These are phyloP conservation scores for Abortiporus biennis DNA, from an alignment of 1,284 basidiomycete genomes.

Conservation along the genomic window DNA sequence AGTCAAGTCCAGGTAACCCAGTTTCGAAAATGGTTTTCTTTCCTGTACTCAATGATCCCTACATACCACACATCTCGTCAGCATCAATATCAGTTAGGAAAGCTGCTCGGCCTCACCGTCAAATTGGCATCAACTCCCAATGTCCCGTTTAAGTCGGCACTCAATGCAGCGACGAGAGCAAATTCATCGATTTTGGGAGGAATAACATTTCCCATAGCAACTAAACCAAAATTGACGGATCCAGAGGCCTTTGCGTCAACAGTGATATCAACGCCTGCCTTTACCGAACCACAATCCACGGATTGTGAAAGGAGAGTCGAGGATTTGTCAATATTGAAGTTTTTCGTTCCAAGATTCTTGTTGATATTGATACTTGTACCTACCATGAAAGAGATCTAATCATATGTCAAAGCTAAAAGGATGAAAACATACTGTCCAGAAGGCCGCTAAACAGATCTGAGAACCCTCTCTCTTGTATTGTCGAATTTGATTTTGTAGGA, in stretches of 20 bases:
- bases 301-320: too few species aligned
- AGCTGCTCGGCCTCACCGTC: conserved; percentile 17
- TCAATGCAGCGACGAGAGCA: conserved; percentile 23
- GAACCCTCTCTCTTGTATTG: too few species aligned
- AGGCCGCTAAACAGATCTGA: too few species aligned
- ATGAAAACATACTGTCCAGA: too few species aligned
- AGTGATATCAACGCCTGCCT: conserved; percentile 34
- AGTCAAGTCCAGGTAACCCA: conserved; percentile 33
- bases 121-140: conserved; percentile 29
- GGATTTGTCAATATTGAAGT: too few species aligned
- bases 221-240: conserved; percentile 32
- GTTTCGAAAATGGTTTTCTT: conserved; percentile 25
- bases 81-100: neutral
- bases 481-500: too few species aligned
- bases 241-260: conserved; percentile 33
- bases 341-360: too few species aligned
- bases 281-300: too few species aligned
- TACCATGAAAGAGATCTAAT: too few species aligned
- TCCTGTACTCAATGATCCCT: neutral
- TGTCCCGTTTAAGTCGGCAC: conserved; percentile 20
- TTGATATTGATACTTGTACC: too few species aligned
- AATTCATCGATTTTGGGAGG: conserved; percentile 34
- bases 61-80: neutral
- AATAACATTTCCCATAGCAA: conserved; percentile 34
- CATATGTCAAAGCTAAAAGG: too few species aligned